Evolutionary conservation across 208 protist species (phyloP).

Genomic region (Trypanosomatidae sp.): DNA sequence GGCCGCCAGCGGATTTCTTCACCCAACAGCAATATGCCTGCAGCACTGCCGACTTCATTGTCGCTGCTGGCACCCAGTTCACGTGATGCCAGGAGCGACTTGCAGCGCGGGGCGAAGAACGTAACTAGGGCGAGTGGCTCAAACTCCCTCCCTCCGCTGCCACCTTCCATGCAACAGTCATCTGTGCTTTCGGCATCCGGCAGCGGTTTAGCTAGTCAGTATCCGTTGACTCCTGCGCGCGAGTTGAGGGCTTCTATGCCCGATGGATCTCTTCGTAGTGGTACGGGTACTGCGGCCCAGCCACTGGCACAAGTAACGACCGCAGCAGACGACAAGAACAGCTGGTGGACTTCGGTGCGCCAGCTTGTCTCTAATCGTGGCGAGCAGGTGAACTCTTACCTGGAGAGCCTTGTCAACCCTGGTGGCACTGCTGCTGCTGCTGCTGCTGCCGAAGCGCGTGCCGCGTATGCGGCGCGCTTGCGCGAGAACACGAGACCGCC

Average conservation of each 20-base stretch:
- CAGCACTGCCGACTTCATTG: background rate
- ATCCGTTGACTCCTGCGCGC: background rate
- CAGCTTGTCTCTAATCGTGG: conserved; percentile 9
- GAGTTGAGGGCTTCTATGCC: background rate
- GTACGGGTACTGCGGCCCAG: background rate
- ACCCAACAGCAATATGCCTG: background rate
- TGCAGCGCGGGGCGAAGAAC: background rate
- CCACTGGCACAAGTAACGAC: background rate
- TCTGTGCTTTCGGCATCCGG: background rate
- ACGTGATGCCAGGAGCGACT: background rate
- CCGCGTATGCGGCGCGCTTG: background rate
- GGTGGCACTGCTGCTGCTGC: conserved; percentile 10
- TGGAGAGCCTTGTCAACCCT: conserved; percentile 42
- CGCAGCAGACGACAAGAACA: background rate
- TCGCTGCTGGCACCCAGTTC: conserved; percentile 12
- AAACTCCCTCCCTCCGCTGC: background rate
- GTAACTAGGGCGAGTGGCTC: background rate
- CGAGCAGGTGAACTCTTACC: conserved; percentile 26
- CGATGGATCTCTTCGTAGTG: background rate
- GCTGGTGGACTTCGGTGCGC: conserved; percentile 27
- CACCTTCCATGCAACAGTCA: conserved; percentile 10
- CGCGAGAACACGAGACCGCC: background rate
- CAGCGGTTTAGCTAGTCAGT: conserved; percentile 3
- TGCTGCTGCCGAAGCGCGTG: background rate
- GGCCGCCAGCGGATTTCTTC: background rate